phyloP scores from a whole-genome alignment of 2,329 filamentous ascomycete species.

The Metarhizium humberi region DNA sequence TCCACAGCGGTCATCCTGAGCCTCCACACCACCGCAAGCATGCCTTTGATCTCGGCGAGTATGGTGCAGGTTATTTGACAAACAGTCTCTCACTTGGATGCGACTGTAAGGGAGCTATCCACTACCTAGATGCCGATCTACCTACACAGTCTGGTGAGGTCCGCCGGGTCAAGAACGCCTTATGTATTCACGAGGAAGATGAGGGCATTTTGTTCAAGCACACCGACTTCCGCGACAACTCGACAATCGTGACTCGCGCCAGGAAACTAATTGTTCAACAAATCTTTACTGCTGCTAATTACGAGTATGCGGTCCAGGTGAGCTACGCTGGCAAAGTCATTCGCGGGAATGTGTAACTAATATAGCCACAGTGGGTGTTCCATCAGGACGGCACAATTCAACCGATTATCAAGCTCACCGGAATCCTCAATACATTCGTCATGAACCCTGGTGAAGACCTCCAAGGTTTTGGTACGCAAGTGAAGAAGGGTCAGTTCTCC shows the following conservation, averaged over 20 bases:
- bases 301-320: conserved; percentile 41
- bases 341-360: no score
- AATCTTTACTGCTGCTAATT: conserved; percentile 61
- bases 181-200: conserved; percentile 64
- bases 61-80: conserved; percentile 52
- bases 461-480: no score
- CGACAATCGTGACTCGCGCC: conserved; percentile 49
- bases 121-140: conserved; percentile 26
- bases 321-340: no score
- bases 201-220: conserved; percentile 65
- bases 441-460: no score
- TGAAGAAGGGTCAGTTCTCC: no score
- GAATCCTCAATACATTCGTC: no score
- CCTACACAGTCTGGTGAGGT: conserved; percentile 21
- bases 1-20: conserved; percentile 22
- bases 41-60: conserved; percentile 63
- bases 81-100: conserved; percentile 60
- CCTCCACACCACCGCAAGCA: conserved; percentile 41
- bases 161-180: conserved; percentile 28
- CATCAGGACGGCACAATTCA: no score
- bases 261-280: conserved; percentile 58
- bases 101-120: conserved; percentile 47
- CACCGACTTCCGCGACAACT: conserved; percentile 53
- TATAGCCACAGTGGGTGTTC: no score
- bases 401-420: no score